Percentiles rank a stretch among this genome's conserved stretches.
Evolutionary conservation across 805 yeast species (phyloP).

Genomic region (Candida pseudofarinosa): DNA sequence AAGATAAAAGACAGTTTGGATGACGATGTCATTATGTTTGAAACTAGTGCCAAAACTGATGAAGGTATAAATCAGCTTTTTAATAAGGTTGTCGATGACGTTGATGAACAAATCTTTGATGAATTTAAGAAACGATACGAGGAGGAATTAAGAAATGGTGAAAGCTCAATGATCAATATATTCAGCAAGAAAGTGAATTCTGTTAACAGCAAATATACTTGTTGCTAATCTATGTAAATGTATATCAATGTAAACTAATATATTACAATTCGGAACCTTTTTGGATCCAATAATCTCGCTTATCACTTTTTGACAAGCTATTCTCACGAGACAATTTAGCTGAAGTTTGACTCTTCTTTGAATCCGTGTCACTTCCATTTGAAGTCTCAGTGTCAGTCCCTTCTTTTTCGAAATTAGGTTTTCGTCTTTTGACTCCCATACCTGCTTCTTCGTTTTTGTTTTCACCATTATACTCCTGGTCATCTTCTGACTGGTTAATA

Average conservation of each 20-base stretch:
- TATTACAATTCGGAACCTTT: constrained; percentile 34
- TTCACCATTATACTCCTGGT: constrained; percentile 8
- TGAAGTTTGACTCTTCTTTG: constrained; percentile 8
- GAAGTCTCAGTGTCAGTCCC: constrained; percentile 12
- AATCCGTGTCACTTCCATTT: constrained; percentile 4
- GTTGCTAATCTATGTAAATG: constrained; percentile 4
- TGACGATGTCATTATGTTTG: constrained; percentile 12
- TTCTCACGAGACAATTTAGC: constrained; percentile 12
- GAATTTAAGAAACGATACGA: constrained; percentile 11
- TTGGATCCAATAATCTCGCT: constrained; percentile 39
- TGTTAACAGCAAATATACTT: constrained; percentile 2
- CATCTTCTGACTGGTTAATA: constrained; percentile 11
- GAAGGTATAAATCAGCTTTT: constrained; percentile 47
- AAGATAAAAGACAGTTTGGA: not conserved
- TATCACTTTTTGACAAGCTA: constrained; percentile 28
- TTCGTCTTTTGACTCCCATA: not conserved
- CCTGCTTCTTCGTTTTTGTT: not conserved
- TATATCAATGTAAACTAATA: not conserved
- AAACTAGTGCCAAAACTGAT: constrained; percentile 72
- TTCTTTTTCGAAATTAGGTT: not conserved
- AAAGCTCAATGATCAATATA: constrained; percentile 4
- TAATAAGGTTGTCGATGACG: constrained; percentile 24
- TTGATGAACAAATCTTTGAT: constrained; percentile 29
- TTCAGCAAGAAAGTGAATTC: constrained; percentile 4
- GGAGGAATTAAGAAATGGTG: constrained; percentile 4